Conservation (phyloP, 176 grass and related monocot genomes). For the Chloris gayana region DNA sequence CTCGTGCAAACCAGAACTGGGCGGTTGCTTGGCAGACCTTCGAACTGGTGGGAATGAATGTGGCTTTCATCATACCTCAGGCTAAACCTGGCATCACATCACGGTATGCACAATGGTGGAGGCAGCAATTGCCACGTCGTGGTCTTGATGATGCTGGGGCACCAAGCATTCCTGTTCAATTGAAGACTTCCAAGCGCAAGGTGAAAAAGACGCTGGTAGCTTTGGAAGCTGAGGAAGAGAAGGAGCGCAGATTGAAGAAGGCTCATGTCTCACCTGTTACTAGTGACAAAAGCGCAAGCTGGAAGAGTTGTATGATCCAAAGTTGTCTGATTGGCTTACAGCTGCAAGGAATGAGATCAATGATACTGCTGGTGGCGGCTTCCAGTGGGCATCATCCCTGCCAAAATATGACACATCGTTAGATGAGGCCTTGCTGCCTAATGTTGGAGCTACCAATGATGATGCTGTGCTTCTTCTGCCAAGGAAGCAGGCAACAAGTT, state of each 20-base stretch:
- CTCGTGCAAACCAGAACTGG: slow-evolving; percentile 60
- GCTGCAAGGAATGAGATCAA: slow-evolving; percentile 26
- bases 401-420: slow-evolving; percentile 24
- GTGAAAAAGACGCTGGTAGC: slow-evolving; percentile 47
- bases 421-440: slow-evolving; percentile 25
- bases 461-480: slow-evolving; percentile 43
- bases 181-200: slow-evolving; percentile 42
- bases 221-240: slow-evolving; percentile 63
- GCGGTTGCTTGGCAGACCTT: slow-evolving; percentile 69
- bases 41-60: slow-evolving; percentile 65
- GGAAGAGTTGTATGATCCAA: slow-evolving; percentile 81
- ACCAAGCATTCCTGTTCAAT: slow-evolving; percentile 22
- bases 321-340: slow-evolving; percentile 57
- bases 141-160: slow-evolving; percentile 16
- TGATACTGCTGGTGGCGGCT: slow-evolving; percentile 21
- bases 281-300: slow-evolving; percentile 74
- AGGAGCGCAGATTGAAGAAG: slow-evolving; percentile 71
- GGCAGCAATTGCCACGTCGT: slow-evolving; percentile 50
- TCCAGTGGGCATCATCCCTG: slow-evolving; percentile 15
- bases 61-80: slow-evolving; percentile 68
- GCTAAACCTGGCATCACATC: slow-evolving; percentile 58
- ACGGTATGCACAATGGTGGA: slow-evolving; percentile 73
- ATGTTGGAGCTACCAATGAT: slow-evolving; percentile 43
- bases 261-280: slow-evolving; percentile 30
- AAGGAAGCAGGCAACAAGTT: slow-evolving; percentile 33